A percentile compares a stretch with the other conserved stretches of the same genome.
These are phyloP conservation scores for Saussurea involucrata DNA, from an alignment of 129 eudicot genomes.

Conservation along the genomic window DNA sequence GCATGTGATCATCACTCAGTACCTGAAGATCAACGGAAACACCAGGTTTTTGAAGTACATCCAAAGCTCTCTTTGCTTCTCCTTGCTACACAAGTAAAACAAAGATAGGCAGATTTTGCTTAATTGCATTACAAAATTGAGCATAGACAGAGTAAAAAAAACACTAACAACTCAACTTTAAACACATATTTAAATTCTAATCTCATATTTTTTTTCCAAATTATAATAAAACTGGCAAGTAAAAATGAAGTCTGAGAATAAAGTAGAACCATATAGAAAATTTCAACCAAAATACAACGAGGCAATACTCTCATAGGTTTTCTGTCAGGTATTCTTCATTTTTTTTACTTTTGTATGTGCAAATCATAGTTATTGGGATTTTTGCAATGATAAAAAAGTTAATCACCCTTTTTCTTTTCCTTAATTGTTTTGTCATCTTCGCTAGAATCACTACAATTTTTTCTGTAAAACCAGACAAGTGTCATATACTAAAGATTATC, in stretches of 20 bases:
- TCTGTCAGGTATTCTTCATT: background rate
- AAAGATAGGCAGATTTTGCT: constrained; percentile 8
- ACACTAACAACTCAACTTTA: background rate
- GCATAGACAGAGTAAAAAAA: background rate
- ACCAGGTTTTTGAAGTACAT: constrained; percentile 86
- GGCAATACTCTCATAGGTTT: background rate
- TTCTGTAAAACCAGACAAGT: background rate
- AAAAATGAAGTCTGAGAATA: background rate
- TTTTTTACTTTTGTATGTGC: background rate
- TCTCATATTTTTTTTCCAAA: background rate
- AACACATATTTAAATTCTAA: background rate
- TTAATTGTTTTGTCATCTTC: background rate
- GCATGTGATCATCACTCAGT: constrained; percentile 4
- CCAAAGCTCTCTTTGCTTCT: constrained; percentile 93
- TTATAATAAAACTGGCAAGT: background rate
- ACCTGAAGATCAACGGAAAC: constrained; percentile 86
- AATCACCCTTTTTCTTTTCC: background rate
- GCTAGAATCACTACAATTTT: background rate
- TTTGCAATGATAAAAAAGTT: background rate
- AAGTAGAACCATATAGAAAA: background rate
- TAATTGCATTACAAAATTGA: background rate
- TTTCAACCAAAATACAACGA: background rate
- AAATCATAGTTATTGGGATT: background rate
- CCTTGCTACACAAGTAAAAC: constrained; percentile 62
- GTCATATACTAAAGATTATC: background rate